Conservation (phyloP, 225 moss, liverwort and hornwort species). For the Pseudisothecium myosuroides region DNA sequence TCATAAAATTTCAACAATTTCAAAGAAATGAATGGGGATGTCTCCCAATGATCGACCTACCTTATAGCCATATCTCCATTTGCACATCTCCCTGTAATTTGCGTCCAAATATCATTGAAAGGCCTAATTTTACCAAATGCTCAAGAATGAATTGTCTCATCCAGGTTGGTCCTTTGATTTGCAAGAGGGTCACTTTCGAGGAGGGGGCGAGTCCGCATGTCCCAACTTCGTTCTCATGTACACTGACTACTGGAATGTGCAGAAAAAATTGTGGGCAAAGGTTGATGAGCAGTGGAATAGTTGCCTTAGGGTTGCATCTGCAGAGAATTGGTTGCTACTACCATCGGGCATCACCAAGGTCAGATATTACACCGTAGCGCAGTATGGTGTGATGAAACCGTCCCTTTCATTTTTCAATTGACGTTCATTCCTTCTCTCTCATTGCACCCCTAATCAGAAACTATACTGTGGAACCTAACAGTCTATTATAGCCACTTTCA, state of each 20-base stretch:
- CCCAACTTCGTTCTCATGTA: not conserved
- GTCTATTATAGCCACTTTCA: not conserved
- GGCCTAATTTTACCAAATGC: not conserved
- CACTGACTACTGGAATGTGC: not conserved
- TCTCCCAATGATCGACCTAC: not conserved
- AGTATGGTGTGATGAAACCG: not conserved
- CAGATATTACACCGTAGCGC: not conserved
- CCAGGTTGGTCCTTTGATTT: not conserved
- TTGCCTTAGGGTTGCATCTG: constrained; percentile 13
- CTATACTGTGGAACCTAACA: not conserved
- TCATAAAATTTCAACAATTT: not conserved
- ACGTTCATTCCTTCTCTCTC: not conserved
- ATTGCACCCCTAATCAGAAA: not conserved
- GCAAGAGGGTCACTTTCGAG: not conserved
- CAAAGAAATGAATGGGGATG: not conserved
- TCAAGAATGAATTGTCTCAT: not conserved
- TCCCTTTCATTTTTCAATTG: not conserved
- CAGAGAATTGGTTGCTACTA: constrained; percentile 32
- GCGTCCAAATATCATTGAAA: not conserved
- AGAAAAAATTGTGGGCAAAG: constrained; percentile 35
- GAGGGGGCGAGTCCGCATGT: not conserved
- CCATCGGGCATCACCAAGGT: constrained; percentile 48
- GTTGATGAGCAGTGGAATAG: constrained; percentile 41
- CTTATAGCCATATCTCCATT: not conserved
- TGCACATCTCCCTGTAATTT: not conserved